phyloP scores from a whole-genome alignment of 164 flowering plant genomes.

The Annona cherimola region DNA sequence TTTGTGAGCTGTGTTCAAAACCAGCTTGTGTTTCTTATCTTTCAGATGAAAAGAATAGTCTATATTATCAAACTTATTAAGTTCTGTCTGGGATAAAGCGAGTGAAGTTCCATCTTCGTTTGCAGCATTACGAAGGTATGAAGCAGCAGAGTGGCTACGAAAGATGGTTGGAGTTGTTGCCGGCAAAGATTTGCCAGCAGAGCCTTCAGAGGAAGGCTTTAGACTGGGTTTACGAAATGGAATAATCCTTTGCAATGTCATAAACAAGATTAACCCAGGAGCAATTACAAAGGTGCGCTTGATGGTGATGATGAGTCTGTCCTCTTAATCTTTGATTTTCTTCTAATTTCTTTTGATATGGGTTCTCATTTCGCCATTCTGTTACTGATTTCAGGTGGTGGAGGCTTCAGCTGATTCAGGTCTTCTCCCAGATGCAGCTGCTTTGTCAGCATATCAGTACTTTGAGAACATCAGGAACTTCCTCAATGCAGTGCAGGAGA shows the following conservation, averaged over 20 bases:
- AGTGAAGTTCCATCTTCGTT: not conserved
- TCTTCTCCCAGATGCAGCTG: constrained; percentile 88
- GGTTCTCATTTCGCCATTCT: not conserved
- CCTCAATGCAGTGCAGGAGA: constrained; percentile 70
- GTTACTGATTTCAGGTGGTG: constrained; percentile 55
- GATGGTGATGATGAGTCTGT: not conserved
- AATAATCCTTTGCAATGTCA: constrained; percentile 67
- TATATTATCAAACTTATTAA: not conserved
- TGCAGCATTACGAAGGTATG: constrained; percentile 68
- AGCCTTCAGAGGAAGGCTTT: constrained; percentile 88
- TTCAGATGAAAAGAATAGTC: too few relatives aligned
- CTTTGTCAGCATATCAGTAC: constrained; percentile 89
- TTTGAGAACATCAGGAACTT: constrained; percentile 96
- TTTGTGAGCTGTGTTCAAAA: too few relatives aligned
- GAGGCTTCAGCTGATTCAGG: constrained; percentile 75
- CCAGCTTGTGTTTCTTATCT: too few relatives aligned
- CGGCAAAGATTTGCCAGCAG: constrained; percentile 78
- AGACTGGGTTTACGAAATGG: constrained; percentile 81
- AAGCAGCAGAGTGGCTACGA: constrained; percentile 82
- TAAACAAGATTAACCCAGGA: constrained; percentile 80
- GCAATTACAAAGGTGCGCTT: constrained; percentile 69
- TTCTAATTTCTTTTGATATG: not conserved
- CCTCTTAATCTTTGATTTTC: not conserved
- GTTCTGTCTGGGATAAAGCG: not conserved
- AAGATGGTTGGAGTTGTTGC: constrained; percentile 70